Conservation (phyloP, 352 stramenopile species). For the Aphanomyces invadans region DNA sequence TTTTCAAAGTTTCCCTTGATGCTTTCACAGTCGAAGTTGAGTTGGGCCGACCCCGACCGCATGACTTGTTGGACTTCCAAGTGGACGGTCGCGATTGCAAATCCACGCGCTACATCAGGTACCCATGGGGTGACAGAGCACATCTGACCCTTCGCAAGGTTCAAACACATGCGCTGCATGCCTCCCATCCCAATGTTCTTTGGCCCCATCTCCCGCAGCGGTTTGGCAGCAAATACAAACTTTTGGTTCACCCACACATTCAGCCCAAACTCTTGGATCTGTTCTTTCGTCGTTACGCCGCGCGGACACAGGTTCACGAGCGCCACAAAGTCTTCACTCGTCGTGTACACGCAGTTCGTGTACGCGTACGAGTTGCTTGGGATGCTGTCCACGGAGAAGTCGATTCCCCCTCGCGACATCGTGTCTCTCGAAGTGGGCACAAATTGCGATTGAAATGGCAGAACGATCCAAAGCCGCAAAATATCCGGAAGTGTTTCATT, state of each 20-base stretch:
- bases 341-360: conserved; percentile 77
- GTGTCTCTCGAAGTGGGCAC: too few species aligned
- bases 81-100: conserved; percentile 56
- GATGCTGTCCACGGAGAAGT: conserved; percentile 31
- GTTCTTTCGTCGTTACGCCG: conserved; percentile 57
- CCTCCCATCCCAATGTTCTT: conserved; percentile 58
- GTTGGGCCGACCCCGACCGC: conserved; percentile 45
- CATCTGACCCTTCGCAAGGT: conserved; percentile 52
- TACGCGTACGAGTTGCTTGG: conserved; percentile 72
- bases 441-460: neutral
- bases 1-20: conserved; percentile 63
- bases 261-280: conserved; percentile 59
- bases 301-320: conserved; percentile 55
- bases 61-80: conserved; percentile 79
- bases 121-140: conserved; percentile 62
- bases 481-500: neutral
- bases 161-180: conserved; percentile 73
- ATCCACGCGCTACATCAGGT: conserved; percentile 33
- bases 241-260: conserved; percentile 80
- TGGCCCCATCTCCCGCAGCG: conserved; percentile 51
- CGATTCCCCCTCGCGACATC: conserved; percentile 8
- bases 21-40: conserved; percentile 61
- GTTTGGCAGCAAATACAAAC: conserved; percentile 72
- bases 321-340: conserved; percentile 63
- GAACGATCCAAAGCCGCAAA: neutral